These are phyloP conservation scores for Hypsizygus marmoreus DNA, from an alignment of 768 basidiomycete species.

Conservation along the genomic window DNA sequence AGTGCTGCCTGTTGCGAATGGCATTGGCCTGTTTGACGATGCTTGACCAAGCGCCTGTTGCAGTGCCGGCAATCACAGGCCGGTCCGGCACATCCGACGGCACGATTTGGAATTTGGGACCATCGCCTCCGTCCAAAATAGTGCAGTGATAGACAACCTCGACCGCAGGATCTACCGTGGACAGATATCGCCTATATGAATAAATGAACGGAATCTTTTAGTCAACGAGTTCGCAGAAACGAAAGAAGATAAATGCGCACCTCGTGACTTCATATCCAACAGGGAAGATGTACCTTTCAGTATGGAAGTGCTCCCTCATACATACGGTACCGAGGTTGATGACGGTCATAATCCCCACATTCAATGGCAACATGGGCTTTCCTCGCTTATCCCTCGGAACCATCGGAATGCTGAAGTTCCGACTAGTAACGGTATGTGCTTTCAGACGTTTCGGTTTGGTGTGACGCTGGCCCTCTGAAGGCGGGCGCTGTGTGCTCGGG, in stretches of 20 bases:
- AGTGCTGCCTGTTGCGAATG: conserved; percentile 79
- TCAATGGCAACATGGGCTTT: conserved; percentile 73
- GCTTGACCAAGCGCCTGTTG: conserved; percentile 84
- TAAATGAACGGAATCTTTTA: conserved; percentile 6
- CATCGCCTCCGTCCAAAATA: conserved; percentile 83
- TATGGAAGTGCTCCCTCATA: conserved; percentile 84
- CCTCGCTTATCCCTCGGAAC: conserved; percentile 75
- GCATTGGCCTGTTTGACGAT: conserved; percentile 83
- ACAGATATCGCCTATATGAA: conserved; percentile 67
- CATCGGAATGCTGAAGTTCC: conserved; percentile 74
- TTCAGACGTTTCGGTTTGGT: conserved; percentile 79
- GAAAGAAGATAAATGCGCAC: conserved; percentile 36
- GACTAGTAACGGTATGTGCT: conserved; percentile 78
- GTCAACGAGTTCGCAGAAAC: not conserved
- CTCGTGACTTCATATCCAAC: conserved; percentile 84
- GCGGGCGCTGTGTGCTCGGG: conserved; percentile 25
- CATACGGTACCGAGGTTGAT: conserved; percentile 74
- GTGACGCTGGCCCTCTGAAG: conserved; percentile 41
- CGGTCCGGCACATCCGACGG: conserved; percentile 71
- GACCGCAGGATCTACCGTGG: conserved; percentile 63
- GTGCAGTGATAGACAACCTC: conserved; percentile 83
- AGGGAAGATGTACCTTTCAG: conserved; percentile 87
- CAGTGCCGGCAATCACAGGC: conserved; percentile 81
- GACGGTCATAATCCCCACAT: conserved; percentile 88
- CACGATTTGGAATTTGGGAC: conserved; percentile 83